A percentile compares a stretch with the other conserved stretches of the same genome.
Evolutionary conservation across 2,329 filamentous ascomycete genomes (phyloP).

Genomic region (Aschersonia sp.): DNA sequence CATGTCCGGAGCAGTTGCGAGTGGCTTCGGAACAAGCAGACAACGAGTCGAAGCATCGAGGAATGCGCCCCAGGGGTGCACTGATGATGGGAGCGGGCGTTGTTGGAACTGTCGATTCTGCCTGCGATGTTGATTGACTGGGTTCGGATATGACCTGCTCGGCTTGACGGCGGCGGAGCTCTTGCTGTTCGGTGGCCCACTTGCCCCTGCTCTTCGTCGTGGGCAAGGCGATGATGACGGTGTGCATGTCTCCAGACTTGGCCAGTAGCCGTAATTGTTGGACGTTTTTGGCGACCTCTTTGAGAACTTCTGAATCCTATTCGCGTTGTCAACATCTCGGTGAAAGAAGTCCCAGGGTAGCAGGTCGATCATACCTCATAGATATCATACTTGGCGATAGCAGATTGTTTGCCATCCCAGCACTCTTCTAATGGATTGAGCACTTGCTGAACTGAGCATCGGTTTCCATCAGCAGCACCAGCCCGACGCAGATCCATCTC

Average conservation of each 20-base stretch:
- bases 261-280: slow-evolving; percentile 29
- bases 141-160: slow-evolving; percentile 30
- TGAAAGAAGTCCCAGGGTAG: no score
- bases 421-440: slow-evolving; percentile 29
- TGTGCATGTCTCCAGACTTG: slow-evolving; percentile 36
- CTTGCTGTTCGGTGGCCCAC: slow-evolving; percentile 25
- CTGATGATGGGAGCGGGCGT: slow-evolving; percentile 16
- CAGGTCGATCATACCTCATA: background rate
- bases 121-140: slow-evolving; percentile 12
- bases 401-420: slow-evolving; percentile 25
- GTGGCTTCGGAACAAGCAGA: slow-evolving; percentile 57
- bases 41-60: slow-evolving; percentile 60
- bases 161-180: slow-evolving; percentile 32
- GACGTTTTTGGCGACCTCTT: slow-evolving; percentile 28
- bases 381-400: slow-evolving; percentile 1
- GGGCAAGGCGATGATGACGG: slow-evolving; percentile 40
- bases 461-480: slow-evolving; percentile 19
- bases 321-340: slow-evolving; percentile 8
- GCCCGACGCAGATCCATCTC: slow-evolving; percentile 23
- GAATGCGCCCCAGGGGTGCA: slow-evolving; percentile 32
- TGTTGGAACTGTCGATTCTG: slow-evolving; percentile 11
- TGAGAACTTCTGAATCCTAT: slow-evolving; percentile 26
- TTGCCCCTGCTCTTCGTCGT: slow-evolving; percentile 22
- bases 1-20: slow-evolving; percentile 69
- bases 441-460: slow-evolving; percentile 23